phyloP scores from a whole-genome alignment of 768 basidiomycete species.

The Pleurotus eryngii region DNA sequence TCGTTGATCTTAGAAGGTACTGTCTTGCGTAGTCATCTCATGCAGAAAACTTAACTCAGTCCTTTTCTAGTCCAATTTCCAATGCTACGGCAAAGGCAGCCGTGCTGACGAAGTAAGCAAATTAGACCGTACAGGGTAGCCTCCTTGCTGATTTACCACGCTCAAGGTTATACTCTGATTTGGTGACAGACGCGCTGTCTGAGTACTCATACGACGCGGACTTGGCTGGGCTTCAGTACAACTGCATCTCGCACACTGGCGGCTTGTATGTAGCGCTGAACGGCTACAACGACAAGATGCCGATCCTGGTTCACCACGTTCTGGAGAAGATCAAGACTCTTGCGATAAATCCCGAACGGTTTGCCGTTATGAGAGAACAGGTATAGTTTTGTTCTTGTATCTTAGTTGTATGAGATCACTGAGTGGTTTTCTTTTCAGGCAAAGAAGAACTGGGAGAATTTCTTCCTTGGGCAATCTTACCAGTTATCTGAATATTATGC shows the following conservation, averaged over 20 bases:
- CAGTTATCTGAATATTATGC: constrained; percentile 73
- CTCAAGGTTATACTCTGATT: constrained; percentile 70
- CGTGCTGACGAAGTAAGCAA: constrained; percentile 52
- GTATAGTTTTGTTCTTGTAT: constrained; percentile 32
- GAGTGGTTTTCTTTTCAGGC: constrained; percentile 38
- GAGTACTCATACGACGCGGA: constrained; percentile 94
- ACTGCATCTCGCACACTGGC: constrained; percentile 55
- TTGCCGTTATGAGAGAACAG: constrained; percentile 83
- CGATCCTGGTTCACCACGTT: constrained; percentile 69
- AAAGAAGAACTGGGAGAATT: constrained; percentile 80
- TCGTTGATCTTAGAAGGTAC: constrained; percentile 76
- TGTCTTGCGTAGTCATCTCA: not conserved
- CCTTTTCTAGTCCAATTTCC: constrained; percentile 45
- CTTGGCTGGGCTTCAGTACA: constrained; percentile 83
- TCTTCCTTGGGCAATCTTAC: constrained; percentile 82
- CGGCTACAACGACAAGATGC: constrained; percentile 93
- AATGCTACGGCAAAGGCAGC: constrained; percentile 64
- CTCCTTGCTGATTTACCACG: not conserved
- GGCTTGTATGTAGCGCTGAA: constrained; percentile 66
- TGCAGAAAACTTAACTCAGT: not conserved
- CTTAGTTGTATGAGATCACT: not conserved
- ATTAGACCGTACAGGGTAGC: not conserved
- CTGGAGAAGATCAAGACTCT: constrained; percentile 65
- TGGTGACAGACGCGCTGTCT: constrained; percentile 84
- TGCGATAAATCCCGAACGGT: constrained; percentile 63